Base-by-base conservation (phyloP, 2,329 filamentous ascomycete genomes). In the Neurospora sp. region DNA sequence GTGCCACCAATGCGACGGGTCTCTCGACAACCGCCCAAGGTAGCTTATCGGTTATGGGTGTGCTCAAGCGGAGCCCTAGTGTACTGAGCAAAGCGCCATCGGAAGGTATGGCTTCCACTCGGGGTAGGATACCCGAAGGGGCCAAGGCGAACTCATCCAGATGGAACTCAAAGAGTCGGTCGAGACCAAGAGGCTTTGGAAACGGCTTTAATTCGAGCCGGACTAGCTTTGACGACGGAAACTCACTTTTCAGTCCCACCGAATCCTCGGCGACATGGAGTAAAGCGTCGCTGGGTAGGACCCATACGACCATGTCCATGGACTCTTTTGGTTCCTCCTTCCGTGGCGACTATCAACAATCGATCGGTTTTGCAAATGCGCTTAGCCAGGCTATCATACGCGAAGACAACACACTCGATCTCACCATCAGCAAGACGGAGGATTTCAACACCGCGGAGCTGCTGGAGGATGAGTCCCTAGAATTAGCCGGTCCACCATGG, bases 291-390 rank as follows among this genome's bases (percentile, higher is more conserved):
- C 85, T 97, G 71, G 93, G 94, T 39, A 93, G 96, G 77, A 97
- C 93, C 0, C 89, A 96, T 72, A 93, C 93, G 0, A 95, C 93
- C 3, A 92, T 96, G 84, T 97, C 94, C 4, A 91, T 97, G 76
- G 93, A 97, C 78, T 97, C 94, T 0, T 89, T 98, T 75, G 91
- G 89, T 23, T 93, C 92, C 1, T 87, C 89, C 40, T 90, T 90
- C 79, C 87, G 89, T 66, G 89, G 88, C 57, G 93, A 97, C 76
- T 97, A 95, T 79, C 93, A 97, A 80, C 94, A 97, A 80, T 96
- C 93, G 0, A 97, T 99, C 77, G 96, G 96, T 0, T 99, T 99
- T 77, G 96, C 96, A 69, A 98, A 97, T 78, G 96, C 96, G 4
- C 85, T 99, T 11, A 97, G 93, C 75, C 95, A 98, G 78, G 95